Evolutionary conservation across 495 filamentous ascomycete species (phyloP).

Genomic region (Xanthoparmelia taractica): DNA sequence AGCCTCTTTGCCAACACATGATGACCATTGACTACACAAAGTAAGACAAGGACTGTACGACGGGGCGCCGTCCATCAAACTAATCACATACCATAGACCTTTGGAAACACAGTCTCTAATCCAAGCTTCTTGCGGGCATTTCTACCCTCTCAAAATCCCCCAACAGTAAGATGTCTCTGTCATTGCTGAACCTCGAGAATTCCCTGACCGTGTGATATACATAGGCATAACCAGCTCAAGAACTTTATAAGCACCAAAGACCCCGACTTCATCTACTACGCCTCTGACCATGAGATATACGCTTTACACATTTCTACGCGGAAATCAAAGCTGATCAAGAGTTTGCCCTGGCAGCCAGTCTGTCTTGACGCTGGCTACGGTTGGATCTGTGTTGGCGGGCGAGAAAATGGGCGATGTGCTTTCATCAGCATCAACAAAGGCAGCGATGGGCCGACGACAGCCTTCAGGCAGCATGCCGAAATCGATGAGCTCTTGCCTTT

Average conservation of each 20-base stretch:
- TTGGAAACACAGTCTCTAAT: slow-evolving; percentile 53
- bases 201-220: background rate
- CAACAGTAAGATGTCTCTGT: slow-evolving; percentile 31
- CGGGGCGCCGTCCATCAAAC: background rate
- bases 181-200: background rate
- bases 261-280: slow-evolving; percentile 73
- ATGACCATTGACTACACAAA: slow-evolving; percentile 23
- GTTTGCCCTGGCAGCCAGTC: slow-evolving; percentile 70
- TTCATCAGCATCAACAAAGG: slow-evolving; percentile 44
- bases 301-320: slow-evolving; percentile 61
- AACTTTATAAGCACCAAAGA: slow-evolving; percentile 79
- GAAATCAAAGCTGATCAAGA: slow-evolving; percentile 66
- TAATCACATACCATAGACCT: slow-evolving; percentile 36
- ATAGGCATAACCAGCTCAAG: slow-evolving; percentile 84
- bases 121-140: slow-evolving; percentile 57
- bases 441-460: slow-evolving; percentile 27
- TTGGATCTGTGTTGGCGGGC: slow-evolving; percentile 84
- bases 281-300: slow-evolving; percentile 64
- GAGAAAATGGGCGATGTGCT: slow-evolving; percentile 72
- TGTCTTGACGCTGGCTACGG: slow-evolving; percentile 78
- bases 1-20: slow-evolving; percentile 4
- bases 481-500: slow-evolving; percentile 56
- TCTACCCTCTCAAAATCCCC: slow-evolving; percentile 68
- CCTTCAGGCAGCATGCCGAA: slow-evolving; percentile 38
- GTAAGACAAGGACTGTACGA: slow-evolving; percentile 3